phyloP scores from a whole-genome alignment of 345 rosid species.

The Carallia pectinifolia region DNA sequence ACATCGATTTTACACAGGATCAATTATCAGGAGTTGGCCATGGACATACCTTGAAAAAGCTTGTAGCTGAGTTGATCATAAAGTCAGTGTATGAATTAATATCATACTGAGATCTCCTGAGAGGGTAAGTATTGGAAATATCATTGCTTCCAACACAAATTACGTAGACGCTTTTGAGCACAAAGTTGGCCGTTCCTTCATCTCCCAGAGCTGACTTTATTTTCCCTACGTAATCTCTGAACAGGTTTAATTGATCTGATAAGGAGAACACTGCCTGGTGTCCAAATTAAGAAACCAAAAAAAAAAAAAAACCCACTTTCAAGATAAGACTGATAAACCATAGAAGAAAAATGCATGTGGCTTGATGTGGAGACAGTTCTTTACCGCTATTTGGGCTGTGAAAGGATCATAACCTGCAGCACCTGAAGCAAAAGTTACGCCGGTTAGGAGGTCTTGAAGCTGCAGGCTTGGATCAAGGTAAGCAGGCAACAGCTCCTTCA shows the following conservation, averaged over 20 bases:
- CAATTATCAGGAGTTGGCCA: neutral
- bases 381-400: slow-evolving; percentile 45
- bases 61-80: slow-evolving; percentile 34
- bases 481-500: slow-evolving; percentile 51
- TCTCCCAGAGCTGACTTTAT: slow-evolving; percentile 31
- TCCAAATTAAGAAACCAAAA: neutral
- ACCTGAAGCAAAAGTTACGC: slow-evolving; percentile 65
- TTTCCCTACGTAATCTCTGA: slow-evolving; percentile 31
- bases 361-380: neutral
- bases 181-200: slow-evolving; percentile 14
- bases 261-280: slow-evolving; percentile 46
- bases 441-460: slow-evolving; percentile 54
- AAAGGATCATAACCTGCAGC: slow-evolving; percentile 56
- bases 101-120: slow-evolving; percentile 28
- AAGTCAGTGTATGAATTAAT: slow-evolving; percentile 47
- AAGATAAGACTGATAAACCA: neutral
- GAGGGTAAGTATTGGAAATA: slow-evolving; percentile 39
- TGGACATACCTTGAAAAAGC: slow-evolving; percentile 41
- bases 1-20: no score
- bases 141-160: slow-evolving; percentile 35
- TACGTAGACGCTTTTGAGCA: slow-evolving; percentile 19
- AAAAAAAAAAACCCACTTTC: neutral
- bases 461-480: slow-evolving; percentile 49
- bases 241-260: slow-evolving; percentile 42
- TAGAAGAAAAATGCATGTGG: neutral